Evolutionary conservation across 768 basidiomycete species (phyloP).

Genomic region (Clathrus columnatus): DNA sequence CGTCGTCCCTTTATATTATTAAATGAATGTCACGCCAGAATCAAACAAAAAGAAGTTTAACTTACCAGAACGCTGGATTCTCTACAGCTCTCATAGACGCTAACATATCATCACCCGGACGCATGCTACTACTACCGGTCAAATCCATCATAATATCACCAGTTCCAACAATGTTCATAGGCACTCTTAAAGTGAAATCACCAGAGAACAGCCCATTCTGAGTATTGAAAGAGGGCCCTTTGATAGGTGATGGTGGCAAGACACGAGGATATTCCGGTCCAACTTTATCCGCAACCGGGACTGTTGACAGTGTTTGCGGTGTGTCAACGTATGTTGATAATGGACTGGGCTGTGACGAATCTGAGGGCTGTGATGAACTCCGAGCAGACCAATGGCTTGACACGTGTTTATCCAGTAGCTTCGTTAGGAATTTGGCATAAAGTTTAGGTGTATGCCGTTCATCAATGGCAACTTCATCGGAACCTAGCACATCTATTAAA

Average conservation of each 20-base stretch:
- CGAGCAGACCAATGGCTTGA: constrained; percentile 1
- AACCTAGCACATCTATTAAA: constrained; percentile 16
- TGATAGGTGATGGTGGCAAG: neutral
- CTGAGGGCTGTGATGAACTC: constrained; percentile 1
- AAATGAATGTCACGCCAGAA: neutral
- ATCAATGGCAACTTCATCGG: constrained; percentile 17
- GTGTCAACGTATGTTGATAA: neutral
- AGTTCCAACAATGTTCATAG: neutral
- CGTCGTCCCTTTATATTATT: constrained; percentile 4
- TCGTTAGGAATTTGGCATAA: constrained; percentile 18
- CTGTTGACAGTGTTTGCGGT: neutral
- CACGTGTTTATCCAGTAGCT: constrained; percentile 14
- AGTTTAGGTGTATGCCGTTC: constrained; percentile 19
- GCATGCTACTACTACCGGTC: neutral
- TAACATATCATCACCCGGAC: constrained; percentile 1
- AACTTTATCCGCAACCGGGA: neutral
- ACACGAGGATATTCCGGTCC: neutral
- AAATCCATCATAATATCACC: neutral
- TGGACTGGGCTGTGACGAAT: neutral
- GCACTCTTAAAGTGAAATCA: neutral
- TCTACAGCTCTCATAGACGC: constrained; percentile 7
- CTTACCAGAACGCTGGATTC: constrained; percentile 10
- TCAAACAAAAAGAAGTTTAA: neutral
- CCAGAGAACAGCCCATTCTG: neutral
- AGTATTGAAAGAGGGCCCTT: constrained; percentile 2